Percentiles rank a stretch among this genome's conserved stretches.
Evolutionary conservation across 805 yeast genomes (phyloP).

Genomic region (Komagataella phaffii): DNA sequence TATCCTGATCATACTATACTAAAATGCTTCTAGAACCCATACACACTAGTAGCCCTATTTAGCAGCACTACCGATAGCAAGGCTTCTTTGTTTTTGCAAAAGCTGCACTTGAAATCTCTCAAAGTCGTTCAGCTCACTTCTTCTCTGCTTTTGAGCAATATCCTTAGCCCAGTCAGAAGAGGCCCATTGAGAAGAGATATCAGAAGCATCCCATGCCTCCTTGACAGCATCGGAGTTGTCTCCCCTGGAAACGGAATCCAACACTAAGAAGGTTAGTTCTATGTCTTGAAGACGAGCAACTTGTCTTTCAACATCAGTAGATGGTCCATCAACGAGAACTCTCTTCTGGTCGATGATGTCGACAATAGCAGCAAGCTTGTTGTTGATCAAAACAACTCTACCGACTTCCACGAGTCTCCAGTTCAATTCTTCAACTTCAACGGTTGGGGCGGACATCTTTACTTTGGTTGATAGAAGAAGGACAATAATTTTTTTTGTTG

Average conservation of each 20-base stretch:
- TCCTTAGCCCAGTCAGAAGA: conserved; percentile 95
- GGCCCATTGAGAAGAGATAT: conserved; percentile 82
- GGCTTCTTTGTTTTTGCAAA: conserved; percentile 95
- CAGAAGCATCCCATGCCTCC: conserved; percentile 91
- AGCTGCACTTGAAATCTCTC: conserved; percentile 99
- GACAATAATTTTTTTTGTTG: conserved; percentile 19
- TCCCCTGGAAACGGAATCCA: conserved; percentile 86
- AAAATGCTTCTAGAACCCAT: conserved; percentile 1
- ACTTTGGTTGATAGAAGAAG: neutral
- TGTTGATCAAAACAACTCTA: conserved; percentile 90
- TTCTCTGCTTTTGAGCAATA: conserved; percentile 88
- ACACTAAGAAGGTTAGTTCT: conserved; percentile 85
- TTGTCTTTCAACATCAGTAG: conserved; percentile 69
- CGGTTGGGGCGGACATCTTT: conserved; percentile 30
- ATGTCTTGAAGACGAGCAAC: conserved; percentile 77
- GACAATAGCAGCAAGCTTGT: conserved; percentile 92
- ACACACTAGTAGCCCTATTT: conserved; percentile 67
- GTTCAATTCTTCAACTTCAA: conserved; percentile 77
- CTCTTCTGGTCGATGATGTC: conserved; percentile 99
- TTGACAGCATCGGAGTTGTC: conserved; percentile 73
- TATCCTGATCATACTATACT: conserved; percentile 1
- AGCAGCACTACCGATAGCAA: conserved; percentile 88
- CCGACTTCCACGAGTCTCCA: conserved; percentile 99
- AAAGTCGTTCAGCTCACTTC: conserved; percentile 89
- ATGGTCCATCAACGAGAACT: conserved; percentile 96